phyloP scores from a whole-genome alignment of 106 monocot genomes.

The Allium fistulosum region DNA sequence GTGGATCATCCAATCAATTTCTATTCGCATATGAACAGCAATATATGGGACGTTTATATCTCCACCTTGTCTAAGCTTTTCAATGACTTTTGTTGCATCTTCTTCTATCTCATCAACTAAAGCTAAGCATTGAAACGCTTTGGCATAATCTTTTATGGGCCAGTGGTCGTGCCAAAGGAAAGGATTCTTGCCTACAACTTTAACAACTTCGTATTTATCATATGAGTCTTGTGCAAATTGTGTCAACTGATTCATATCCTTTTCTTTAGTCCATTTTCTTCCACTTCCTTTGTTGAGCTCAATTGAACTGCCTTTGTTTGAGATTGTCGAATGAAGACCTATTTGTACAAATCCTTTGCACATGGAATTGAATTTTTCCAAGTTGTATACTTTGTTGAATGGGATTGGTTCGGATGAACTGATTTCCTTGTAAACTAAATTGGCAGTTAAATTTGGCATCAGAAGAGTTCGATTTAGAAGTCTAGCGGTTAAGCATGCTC shows the following conservation, averaged over 20 bases:
- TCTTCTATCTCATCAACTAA: conserved; percentile 69
- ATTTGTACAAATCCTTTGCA: conserved; percentile 61
- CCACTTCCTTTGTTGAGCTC: conserved; percentile 87
- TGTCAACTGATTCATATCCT: conserved; percentile 65
- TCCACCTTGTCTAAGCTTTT: conserved; percentile 44
- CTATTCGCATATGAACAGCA: conserved; percentile 95
- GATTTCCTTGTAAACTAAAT: conserved; percentile 85
- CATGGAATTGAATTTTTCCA: conserved; percentile 64
- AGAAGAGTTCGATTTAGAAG: conserved; percentile 78
- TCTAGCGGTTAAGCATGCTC: conserved; percentile 77
- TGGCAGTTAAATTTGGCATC: conserved; percentile 84
- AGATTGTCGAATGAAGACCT: conserved; percentile 44
- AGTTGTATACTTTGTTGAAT: conserved; percentile 75
- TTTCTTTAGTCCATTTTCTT: conserved; percentile 82
- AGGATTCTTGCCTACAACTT: conserved; percentile 65
- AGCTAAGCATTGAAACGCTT: conserved; percentile 64
- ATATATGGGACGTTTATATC: conserved; percentile 43
- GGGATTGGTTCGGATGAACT: conserved; percentile 57
- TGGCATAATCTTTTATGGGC: conserved; percentile 74
- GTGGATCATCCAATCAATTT: conserved; percentile 99
- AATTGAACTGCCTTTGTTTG: conserved; percentile 37
- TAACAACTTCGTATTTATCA: conserved; percentile 51
- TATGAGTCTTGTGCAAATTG: conserved; percentile 20
- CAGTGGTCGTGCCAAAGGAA: conserved; percentile 99
- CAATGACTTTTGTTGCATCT: conserved; percentile 56